These are phyloP conservation scores for Smallanthus sonchifolius DNA, from an alignment of 129 eudicot species.

Conservation along the genomic window DNA sequence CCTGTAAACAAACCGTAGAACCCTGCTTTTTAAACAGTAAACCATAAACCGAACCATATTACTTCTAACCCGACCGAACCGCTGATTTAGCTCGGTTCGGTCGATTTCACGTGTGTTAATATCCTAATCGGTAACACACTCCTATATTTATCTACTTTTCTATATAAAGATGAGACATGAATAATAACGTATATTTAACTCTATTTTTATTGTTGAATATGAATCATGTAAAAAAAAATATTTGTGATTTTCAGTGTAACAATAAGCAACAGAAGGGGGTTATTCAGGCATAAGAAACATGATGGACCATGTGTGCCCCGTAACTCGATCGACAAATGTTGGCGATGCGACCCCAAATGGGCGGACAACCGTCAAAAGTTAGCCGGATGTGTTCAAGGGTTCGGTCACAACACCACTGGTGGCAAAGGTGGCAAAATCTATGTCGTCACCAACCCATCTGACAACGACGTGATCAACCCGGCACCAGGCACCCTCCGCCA, in stretches of 20 bases:
- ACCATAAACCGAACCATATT: too few species aligned
- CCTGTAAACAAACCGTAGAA: too few species aligned
- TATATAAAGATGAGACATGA: too few species aligned
- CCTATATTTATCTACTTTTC: too few species aligned
- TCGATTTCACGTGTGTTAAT: too few species aligned
- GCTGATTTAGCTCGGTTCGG: too few species aligned
- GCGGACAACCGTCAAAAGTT: slow-evolving; percentile 51
- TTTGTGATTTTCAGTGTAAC: slow-evolving; percentile 6
- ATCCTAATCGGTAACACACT: too few species aligned
- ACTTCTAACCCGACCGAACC: too few species aligned
- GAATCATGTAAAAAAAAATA: too few species aligned
- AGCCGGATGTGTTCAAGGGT: slow-evolving; percentile 66
- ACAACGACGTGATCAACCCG: slow-evolving; percentile 53
- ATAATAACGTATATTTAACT: too few species aligned
- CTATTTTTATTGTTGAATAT: too few species aligned
- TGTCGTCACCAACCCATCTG: slow-evolving; percentile 48
- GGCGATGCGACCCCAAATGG: slow-evolving; percentile 79
- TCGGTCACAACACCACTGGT: slow-evolving; percentile 61
- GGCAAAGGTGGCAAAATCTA: slow-evolving; percentile 63
- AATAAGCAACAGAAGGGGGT: slow-evolving; percentile 45
- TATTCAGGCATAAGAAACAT: slow-evolving; percentile 21
- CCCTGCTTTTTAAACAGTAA: too few species aligned
- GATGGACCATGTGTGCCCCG: slow-evolving; percentile 51
- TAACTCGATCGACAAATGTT: slow-evolving; percentile 70
- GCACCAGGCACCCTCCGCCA: slow-evolving; percentile 74